Evolutionary conservation across 2,329 filamentous ascomycete genomes (phyloP).

Genomic region (Colletotrichum sp.): DNA sequence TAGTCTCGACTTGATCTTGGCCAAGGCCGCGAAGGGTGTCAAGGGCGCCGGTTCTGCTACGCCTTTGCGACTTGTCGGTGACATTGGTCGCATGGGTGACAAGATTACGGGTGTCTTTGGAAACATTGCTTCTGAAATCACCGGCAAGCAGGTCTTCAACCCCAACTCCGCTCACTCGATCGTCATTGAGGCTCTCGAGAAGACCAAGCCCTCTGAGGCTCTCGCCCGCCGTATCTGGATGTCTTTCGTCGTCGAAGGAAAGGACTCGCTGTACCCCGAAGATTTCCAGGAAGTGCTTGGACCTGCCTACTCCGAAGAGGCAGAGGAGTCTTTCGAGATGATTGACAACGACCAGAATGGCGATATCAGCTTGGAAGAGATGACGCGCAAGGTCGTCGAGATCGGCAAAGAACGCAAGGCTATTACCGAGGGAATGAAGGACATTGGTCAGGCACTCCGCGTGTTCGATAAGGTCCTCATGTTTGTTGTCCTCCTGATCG

Average conservation of each 20-base stretch:
- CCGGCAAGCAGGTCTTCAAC: constrained; percentile 94
- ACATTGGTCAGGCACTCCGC: constrained; percentile 92
- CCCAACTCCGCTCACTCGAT: constrained; percentile 89
- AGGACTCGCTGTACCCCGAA: constrained; percentile 77
- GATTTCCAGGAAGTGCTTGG: constrained; percentile 91
- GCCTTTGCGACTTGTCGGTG: constrained; percentile 79
- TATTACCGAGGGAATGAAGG: constrained; percentile 92
- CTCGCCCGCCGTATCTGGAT: constrained; percentile 95
- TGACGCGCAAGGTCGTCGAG: constrained; percentile 86
- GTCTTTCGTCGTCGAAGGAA: constrained; percentile 93
- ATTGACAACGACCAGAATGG: constrained; percentile 91
- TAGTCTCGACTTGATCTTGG: constrained; percentile 72
- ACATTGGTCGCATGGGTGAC: constrained; percentile 83
- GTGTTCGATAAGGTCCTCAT: constrained; percentile 88
- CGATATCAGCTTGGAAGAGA: constrained; percentile 94
- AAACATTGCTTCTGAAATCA: constrained; percentile 92
- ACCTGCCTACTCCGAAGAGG: constrained; percentile 72
- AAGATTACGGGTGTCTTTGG: constrained; percentile 94
- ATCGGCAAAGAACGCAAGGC: constrained; percentile 87
- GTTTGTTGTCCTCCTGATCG: constrained; percentile 79
- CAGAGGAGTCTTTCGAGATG: constrained; percentile 81
- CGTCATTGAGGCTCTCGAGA: constrained; percentile 87
- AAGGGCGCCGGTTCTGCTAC: constrained; percentile 67
- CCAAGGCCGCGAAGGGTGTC: constrained; percentile 51
- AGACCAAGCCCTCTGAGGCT: constrained; percentile 84